Evolutionary conservation across 2,329 filamentous ascomycete genomes (phyloP).

Genomic region (Leptographium radiaticola): DNA sequence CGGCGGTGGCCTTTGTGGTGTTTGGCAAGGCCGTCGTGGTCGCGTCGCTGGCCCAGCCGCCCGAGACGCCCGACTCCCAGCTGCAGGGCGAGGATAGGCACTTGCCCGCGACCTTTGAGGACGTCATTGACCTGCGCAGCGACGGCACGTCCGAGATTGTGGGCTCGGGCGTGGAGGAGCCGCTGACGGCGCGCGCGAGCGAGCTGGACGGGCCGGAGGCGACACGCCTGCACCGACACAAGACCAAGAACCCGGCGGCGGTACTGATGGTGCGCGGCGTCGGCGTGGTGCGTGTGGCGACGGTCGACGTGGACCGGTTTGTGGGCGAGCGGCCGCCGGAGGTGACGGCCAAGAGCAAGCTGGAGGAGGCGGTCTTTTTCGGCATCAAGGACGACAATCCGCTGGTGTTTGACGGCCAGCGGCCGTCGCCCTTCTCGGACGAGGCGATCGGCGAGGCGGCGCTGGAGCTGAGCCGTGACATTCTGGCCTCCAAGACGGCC

Average conservation of each 20-base stretch:
- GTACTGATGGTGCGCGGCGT: constrained; percentile 50
- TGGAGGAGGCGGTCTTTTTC: constrained; percentile 92
- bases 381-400: constrained; percentile 71
- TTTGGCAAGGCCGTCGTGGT: constrained; percentile 70
- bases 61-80: constrained; percentile 64
- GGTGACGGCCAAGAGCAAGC: constrained; percentile 73
- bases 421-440: constrained; percentile 51
- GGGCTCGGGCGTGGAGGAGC: constrained; percentile 51
- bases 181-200: constrained; percentile 23
- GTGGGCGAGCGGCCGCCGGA: constrained; percentile 42
- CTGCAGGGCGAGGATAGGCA: constrained; percentile 51
- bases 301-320: constrained; percentile 47
- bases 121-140: constrained; percentile 67
- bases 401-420: constrained; percentile 65
- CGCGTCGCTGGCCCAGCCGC: constrained; percentile 54
- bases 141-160: constrained; percentile 51
- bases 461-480: constrained; percentile 64
- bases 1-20: constrained; percentile 67
- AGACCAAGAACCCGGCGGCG: constrained; percentile 48
- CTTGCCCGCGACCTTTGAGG: constrained; percentile 62
- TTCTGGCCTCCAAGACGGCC: constrained; percentile 62
- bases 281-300: constrained; percentile 46
- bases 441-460: constrained; percentile 67
- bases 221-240: constrained; percentile 33
- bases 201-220: constrained; percentile 1